Conservation (phyloP, 2,329 filamentous ascomycete genomes). For the Leptographium procerum region DNA sequence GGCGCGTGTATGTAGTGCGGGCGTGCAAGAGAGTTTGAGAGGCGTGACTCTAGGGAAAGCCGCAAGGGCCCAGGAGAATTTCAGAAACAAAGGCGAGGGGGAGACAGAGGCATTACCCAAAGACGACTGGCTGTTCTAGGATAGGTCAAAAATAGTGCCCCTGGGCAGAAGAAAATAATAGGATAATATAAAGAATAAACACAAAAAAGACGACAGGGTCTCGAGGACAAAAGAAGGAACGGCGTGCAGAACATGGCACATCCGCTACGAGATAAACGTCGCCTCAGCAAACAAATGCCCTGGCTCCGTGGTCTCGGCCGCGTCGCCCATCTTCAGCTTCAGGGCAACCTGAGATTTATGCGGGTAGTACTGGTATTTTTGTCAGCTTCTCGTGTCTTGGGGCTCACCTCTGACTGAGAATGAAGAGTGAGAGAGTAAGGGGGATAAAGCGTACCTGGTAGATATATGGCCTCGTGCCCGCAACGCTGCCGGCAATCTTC, state of each 20-base stretch:
- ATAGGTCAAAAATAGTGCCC: background rate
- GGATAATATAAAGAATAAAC: background rate
- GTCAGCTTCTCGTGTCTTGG: background rate
- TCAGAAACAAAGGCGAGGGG: background rate
- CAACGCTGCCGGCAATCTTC: constrained; percentile 76
- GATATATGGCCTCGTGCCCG: constrained; percentile 92
- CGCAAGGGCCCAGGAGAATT: background rate
- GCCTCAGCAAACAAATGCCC: constrained; percentile 78
- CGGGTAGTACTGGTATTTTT: constrained; percentile 54
- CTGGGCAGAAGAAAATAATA: background rate
- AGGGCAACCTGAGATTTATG: constrained; percentile 52
- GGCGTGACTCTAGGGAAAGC: background rate
- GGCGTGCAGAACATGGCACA: background rate
- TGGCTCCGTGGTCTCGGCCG: constrained; percentile 61
- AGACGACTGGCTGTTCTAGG: background rate
- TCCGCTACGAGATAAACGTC: constrained; percentile 75
- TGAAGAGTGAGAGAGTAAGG: too few relatives aligned
- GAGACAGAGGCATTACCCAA: background rate
- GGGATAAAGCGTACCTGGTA: constrained; percentile 62
- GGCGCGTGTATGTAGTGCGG: background rate
- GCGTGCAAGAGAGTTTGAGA: background rate
- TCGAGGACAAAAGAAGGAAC: background rate
- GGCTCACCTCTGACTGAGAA: background rate
- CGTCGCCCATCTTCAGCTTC: constrained; percentile 75
- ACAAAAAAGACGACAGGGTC: background rate